Base-by-base conservation (phyloP, 768 basidiomycete genomes). In the Brasilioporus rufonigricans region DNA sequence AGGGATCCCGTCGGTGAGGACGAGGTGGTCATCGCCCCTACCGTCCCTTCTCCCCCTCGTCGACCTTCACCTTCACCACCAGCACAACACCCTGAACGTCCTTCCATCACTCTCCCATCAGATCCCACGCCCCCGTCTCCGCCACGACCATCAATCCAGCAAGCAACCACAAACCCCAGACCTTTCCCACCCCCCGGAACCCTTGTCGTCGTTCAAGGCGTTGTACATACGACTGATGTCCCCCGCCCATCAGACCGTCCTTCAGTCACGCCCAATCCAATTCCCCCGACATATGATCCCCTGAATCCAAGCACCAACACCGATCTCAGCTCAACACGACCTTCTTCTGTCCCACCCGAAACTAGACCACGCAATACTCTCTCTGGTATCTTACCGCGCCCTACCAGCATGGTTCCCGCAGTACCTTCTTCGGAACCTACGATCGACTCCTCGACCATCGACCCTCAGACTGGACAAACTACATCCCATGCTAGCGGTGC, bases 201-300 rank as follows among this genome's bases (percentile, higher is more conserved):
- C 3, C 77, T 91, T 4, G 89, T 91, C 24, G 87, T 91, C 33
- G 89, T 91, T 0, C 89, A 91, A 69, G 89, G 89, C 46, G 87
- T 90, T 38, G 88, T 90, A 1, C 87, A 90, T 58, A 89, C 88
- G 1, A 85, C 85, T 4, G 87, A 89, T 68, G 78, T 80, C 26
- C 77, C 83, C 1, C 74, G 77, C 21, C 53, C 69, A 33, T 52
- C 62, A 14, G 63, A 69, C 41, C 60, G 68, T 46, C 65, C 58
- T 21, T 46, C 61, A 10, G 27, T 57, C 29, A 53, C 43, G 35
- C 49, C 53, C n/a, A 61, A 48, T 52, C 45, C 65, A 9, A 49
- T 45, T 18, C 46, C 44, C 16, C 39, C 55, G 0, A 41, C 47
- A 16, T 53, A 48, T 38, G 31, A 61, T 46, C 16, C 48, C 19